Evolutionary conservation across 2,329 filamentous ascomycete genomes (phyloP).

Genomic region (Ophiostoma himal-ulmi): DNA sequence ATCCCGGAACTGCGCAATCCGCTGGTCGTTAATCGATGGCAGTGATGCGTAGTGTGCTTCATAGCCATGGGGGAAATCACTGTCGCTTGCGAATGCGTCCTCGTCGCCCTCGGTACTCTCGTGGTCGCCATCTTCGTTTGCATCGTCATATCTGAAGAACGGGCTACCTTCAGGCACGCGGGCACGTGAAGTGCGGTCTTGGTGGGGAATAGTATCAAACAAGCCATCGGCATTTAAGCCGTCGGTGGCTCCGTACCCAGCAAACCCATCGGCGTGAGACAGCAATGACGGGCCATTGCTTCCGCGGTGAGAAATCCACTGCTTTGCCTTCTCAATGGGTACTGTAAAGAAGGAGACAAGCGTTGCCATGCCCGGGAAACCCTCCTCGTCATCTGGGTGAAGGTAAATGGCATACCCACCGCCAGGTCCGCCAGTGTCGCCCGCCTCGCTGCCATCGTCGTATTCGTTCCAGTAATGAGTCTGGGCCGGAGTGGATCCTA

Average conservation of each 20-base stretch:
- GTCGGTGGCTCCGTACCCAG: conserved; percentile 24
- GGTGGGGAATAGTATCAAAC: conserved; percentile 6
- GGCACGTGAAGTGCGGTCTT: background rate
- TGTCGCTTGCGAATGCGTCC: conserved; percentile 34
- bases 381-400: conserved; percentile 57
- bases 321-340: conserved; percentile 47
- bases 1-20: conserved; percentile 47
- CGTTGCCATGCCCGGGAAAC: conserved; percentile 59
- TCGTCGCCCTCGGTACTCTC: conserved; percentile 43
- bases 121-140: conserved; percentile 25
- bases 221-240: background rate
- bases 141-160: background rate
- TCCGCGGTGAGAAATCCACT: conserved; percentile 39
- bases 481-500: conserved; percentile 27
- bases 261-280: conserved; percentile 19
- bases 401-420: conserved; percentile 68
- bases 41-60: conserved; percentile 49
- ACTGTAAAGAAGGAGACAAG: conserved; percentile 48
- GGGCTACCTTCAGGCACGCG: background rate
- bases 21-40: conserved; percentile 48
- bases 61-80: conserved; percentile 48
- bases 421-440: conserved; percentile 48
- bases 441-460: conserved; percentile 68
- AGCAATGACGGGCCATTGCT: conserved; percentile 29
- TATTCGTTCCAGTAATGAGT: conserved; percentile 79